Percentiles rank a stretch among this genome's conserved stretches.
These are phyloP conservation scores for Penicillium flavigenum DNA, from an alignment of 495 filamentous ascomycete species.

Conservation along the genomic window DNA sequence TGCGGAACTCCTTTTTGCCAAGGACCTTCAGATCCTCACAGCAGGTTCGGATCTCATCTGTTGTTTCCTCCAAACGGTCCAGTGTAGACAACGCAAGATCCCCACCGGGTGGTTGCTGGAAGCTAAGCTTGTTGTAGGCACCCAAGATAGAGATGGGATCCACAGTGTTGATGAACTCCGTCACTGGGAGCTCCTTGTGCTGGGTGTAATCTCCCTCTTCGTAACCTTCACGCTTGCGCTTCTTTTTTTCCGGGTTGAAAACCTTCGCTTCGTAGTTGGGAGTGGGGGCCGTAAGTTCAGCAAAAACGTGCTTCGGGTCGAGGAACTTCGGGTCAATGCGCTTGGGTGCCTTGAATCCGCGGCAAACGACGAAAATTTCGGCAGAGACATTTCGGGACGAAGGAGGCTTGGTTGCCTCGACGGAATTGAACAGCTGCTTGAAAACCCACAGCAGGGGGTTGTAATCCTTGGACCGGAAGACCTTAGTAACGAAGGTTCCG, in stretches of 20 bases:
- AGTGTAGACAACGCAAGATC: slow-evolving; percentile 85
- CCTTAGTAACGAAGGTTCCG: slow-evolving; percentile 95
- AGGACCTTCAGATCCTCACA: slow-evolving; percentile 88
- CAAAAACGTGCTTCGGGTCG: slow-evolving; percentile 88
- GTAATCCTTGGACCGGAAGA: slow-evolving; percentile 98
- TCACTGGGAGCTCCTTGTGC: slow-evolving; percentile 81
- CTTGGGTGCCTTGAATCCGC: slow-evolving; percentile 91
- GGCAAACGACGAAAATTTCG: slow-evolving; percentile 97
- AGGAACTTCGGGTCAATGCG: slow-evolving; percentile 89
- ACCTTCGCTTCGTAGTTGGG: slow-evolving; percentile 98
- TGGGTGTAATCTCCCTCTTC: slow-evolving; percentile 94
- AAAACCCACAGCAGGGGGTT: slow-evolving; percentile 96
- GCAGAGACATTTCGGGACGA: slow-evolving; percentile 94
- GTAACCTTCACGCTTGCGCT: slow-evolving; percentile 94
- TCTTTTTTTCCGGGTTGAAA: slow-evolving; percentile 95
- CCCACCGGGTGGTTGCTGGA: slow-evolving; percentile 71
- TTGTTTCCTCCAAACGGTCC: slow-evolving; percentile 89
- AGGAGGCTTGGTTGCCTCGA: slow-evolving; percentile 95
- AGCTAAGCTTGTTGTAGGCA: slow-evolving; percentile 76
- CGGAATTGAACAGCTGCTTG: slow-evolving; percentile 91
- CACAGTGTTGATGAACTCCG: slow-evolving; percentile 89
- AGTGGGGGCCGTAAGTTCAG: slow-evolving; percentile 82
- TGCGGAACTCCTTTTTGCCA: slow-evolving; percentile 91
- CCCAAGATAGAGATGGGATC: slow-evolving; percentile 98
- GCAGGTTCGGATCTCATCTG: slow-evolving; percentile 78